Conservation (phyloP, 2,329 filamentous ascomycete genomes). For the Escovopsis weberi region DNA sequence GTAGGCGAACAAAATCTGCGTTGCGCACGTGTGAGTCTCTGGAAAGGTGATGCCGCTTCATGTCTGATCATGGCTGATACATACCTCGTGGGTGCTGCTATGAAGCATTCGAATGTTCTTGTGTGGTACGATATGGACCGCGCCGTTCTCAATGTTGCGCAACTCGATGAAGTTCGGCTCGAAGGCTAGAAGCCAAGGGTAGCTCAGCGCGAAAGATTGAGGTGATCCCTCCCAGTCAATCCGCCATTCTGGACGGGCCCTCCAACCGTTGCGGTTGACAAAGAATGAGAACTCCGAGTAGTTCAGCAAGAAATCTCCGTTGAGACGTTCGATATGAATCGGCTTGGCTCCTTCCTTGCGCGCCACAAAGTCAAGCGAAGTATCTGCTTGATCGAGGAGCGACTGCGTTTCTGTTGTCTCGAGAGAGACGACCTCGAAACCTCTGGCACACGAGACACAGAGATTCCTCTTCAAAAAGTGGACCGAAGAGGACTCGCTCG, state of each 20-base stretch:
- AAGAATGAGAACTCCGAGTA: conserved; percentile 99
- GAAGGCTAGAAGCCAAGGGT: conserved; percentile 94
- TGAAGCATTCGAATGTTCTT: conserved; percentile 97
- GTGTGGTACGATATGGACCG: conserved; percentile 89
- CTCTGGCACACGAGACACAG: conserved; percentile 87
- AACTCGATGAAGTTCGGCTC: conserved; percentile 97
- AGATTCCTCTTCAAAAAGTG: conserved; percentile 95
- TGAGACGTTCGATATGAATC: conserved; percentile 93
- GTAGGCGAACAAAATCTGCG: conserved; percentile 88
- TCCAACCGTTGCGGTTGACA: conserved; percentile 96
- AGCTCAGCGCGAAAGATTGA: conserved; percentile 82
- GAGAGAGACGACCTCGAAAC: conserved; percentile 92
- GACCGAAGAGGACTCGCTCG: conserved; percentile 93
- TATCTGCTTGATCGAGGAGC: conserved; percentile 91
- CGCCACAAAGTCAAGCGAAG: conserved; percentile 91
- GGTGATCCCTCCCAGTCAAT: conserved; percentile 96
- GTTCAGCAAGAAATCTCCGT: conserved; percentile 92
- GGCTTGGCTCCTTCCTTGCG: conserved; percentile 87
- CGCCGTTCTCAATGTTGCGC: conserved; percentile 83
- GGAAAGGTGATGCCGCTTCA: not conserved
- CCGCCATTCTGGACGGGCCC: conserved; percentile 87
- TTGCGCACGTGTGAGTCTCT: conserved; percentile 4
- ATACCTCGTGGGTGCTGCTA: conserved; percentile 89
- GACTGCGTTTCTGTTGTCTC: conserved; percentile 98
- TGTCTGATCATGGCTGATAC: conserved; percentile 12